Conservation (phyloP, 495 filamentous ascomycete species). For the Hypoxylon fuscum region DNA sequence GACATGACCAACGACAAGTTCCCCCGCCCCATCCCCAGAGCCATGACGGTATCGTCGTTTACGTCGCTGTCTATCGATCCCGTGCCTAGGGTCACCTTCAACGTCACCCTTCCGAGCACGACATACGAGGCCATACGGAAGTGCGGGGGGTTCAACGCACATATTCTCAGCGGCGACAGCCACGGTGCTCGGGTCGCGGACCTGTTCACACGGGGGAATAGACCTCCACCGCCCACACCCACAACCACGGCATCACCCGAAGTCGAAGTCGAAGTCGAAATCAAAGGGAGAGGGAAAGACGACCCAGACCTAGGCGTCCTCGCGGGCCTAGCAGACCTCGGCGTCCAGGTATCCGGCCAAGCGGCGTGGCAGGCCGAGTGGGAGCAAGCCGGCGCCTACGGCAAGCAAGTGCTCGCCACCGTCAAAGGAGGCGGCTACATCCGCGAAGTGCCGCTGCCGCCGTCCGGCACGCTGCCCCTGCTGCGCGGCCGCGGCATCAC, state of each 20-base stretch:
- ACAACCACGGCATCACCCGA: slow-evolving; percentile 11
- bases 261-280: background rate
- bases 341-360: slow-evolving; percentile 31
- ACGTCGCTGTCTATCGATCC: slow-evolving; percentile 76
- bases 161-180: slow-evolving; percentile 54
- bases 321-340: slow-evolving; percentile 39
- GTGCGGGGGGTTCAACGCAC: slow-evolving; percentile 57
- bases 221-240: no score
- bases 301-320: slow-evolving; percentile 39
- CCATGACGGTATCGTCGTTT: slow-evolving; percentile 86
- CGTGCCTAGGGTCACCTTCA: slow-evolving; percentile 78
- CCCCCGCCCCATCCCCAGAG: slow-evolving; percentile 50
- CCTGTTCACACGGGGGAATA: slow-evolving; percentile 52
- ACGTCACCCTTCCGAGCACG: slow-evolving; percentile 75
- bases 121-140: slow-evolving; percentile 69
- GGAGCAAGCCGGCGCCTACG: slow-evolving; percentile 20
- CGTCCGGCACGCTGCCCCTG: slow-evolving; percentile 34
- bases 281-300: no score
- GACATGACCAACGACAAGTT: slow-evolving; percentile 33
- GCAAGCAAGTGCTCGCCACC: background rate
- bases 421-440: background rate
- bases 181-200: slow-evolving; percentile 56
- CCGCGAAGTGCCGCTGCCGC: slow-evolving; percentile 10
- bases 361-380: slow-evolving; percentile 30
- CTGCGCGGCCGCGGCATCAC: slow-evolving; percentile 52